These are phyloP conservation scores for Pythium plurisporium DNA, from an alignment of 352 stramenopile genomes.

Conservation along the genomic window DNA sequence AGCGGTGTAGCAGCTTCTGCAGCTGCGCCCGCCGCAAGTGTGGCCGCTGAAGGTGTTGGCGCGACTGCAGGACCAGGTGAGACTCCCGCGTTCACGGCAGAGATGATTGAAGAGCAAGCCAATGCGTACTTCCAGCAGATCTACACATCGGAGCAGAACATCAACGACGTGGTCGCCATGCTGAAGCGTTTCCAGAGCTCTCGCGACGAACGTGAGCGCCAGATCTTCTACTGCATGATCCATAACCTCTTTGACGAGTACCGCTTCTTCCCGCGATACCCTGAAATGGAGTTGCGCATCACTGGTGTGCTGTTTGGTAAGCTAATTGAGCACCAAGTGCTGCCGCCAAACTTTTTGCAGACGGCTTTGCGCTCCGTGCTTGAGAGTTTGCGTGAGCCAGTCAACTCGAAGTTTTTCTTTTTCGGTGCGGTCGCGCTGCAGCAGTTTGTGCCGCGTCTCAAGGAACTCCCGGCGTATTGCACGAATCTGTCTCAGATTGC, in stretches of 20 bases:
- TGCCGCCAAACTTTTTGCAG: conserved; percentile 97
- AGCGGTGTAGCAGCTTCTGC: conserved; percentile 9
- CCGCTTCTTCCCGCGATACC: conserved; percentile 98
- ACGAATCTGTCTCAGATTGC: conserved; percentile 97
- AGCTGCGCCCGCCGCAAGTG: conserved; percentile 9
- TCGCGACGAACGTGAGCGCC: conserved; percentile 93
- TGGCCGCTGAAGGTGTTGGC: conserved; percentile 10
- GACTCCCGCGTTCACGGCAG: conserved; percentile 62
- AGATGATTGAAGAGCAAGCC: conserved; percentile 98
- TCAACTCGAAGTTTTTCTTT: conserved; percentile 98
- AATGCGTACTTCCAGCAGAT: conserved; percentile 99
- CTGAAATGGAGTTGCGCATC: conserved; percentile 98
- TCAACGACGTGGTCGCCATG: conserved; percentile 97
- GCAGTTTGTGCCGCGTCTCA: conserved; percentile 96
- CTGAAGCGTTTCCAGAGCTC: conserved; percentile 98
- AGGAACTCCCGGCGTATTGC: conserved; percentile 97
- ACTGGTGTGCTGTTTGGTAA: conserved; percentile 98
- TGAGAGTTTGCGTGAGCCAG: conserved; percentile 94
- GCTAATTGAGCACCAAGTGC: conserved; percentile 98
- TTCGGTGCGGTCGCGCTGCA: conserved; percentile 98
- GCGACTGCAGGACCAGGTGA: background rate
- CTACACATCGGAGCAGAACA: conserved; percentile 98
- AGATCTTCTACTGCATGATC: conserved; percentile 99
- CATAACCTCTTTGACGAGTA: conserved; percentile 99
- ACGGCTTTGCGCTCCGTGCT: conserved; percentile 97